A percentile compares a stretch with the other conserved stretches of the same genome.
Conservation (phyloP, 805 yeast genomes). For the Teunomyces atbi region DNA sequence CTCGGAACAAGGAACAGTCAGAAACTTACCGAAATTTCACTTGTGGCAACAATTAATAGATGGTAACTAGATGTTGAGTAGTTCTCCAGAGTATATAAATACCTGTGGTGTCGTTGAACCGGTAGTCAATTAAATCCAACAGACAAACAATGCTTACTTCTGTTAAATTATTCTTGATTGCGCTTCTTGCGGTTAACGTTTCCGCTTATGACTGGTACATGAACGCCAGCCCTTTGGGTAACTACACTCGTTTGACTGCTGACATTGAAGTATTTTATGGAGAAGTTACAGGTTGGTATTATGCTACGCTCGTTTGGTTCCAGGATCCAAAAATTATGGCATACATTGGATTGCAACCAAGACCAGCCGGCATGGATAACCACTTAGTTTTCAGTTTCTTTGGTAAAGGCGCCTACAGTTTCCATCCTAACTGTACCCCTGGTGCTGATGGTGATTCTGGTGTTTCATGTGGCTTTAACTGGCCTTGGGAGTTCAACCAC, state of each 20-base stretch:
- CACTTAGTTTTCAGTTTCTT: slow-evolving; percentile 9
- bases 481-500: slow-evolving; percentile 5
- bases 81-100: background rate
- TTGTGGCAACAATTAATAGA: background rate
- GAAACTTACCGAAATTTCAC: background rate
- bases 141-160: background rate
- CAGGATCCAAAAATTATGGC: background rate
- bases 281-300: background rate
- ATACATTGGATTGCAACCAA: slow-evolving; percentile 7
- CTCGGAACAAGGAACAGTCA: background rate
- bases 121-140: background rate
- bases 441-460: slow-evolving; percentile 11
- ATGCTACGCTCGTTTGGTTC: background rate
- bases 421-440: slow-evolving; percentile 5
- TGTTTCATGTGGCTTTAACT: slow-evolving; percentile 6
- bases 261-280: background rate
- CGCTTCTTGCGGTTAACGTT: background rate
- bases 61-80: background rate
- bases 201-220: background rate
- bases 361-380: background rate
- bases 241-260: background rate
- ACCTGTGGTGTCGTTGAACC: background rate
- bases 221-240: background rate
- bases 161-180: background rate
- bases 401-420: slow-evolving; percentile 1